A percentile compares a stretch with the other conserved stretches of the same genome.
Conservation (phyloP, 345 rosid species). For the Nephelium lappaceum region DNA sequence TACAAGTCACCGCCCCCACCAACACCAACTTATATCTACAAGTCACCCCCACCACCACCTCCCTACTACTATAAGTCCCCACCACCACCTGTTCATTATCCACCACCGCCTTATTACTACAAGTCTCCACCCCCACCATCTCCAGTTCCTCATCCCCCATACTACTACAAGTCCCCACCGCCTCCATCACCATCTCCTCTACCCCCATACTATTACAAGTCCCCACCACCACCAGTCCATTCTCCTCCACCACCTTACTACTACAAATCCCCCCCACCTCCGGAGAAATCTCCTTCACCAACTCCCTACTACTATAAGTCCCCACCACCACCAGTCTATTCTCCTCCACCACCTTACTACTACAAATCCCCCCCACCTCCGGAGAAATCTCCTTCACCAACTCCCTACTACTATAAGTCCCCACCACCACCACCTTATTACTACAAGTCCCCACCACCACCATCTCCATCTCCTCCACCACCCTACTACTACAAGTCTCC, state of each 20-base stretch:
- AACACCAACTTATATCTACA: constrained; percentile 21
- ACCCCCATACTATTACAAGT: constrained; percentile 37
- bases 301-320: constrained; percentile 27
- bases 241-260: constrained; percentile 18
- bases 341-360: constrained; percentile 18
- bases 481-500: constrained; percentile 34
- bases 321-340: constrained; percentile 14
- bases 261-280: constrained; percentile 19
- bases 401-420: constrained; percentile 38
- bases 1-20: constrained; percentile 50
- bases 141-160: constrained; percentile 19
- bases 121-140: constrained; percentile 31
- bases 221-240: constrained; percentile 41
- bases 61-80: constrained; percentile 26
- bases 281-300: not conserved
- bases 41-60: constrained; percentile 33
- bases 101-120: constrained; percentile 22
- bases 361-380: constrained; percentile 34
- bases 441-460: no score
- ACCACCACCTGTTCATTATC: constrained; percentile 27
- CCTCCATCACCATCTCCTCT: constrained; percentile 23
- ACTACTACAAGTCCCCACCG: constrained; percentile 39
- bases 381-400: constrained; percentile 11
- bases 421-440: constrained; percentile 32
- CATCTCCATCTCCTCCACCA: constrained; percentile 6